Base-by-base conservation (phyloP, 148 eudicot species). In the Bassia scoparia region DNA sequence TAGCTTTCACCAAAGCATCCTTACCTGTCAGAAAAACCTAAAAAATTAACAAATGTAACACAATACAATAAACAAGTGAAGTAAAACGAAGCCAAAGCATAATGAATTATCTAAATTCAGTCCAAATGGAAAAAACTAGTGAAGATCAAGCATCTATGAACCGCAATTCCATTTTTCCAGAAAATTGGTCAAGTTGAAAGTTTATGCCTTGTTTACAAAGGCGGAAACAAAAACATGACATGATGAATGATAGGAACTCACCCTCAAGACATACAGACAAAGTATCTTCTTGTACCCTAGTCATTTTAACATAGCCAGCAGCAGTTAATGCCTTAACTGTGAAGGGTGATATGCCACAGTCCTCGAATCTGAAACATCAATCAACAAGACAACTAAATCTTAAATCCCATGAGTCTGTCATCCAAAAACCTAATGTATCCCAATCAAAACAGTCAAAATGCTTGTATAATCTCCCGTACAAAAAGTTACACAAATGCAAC, bases 241-340 rank as follows among this genome's bases (percentile, higher is more conserved):
- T 50, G 21, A 33, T 43, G 12, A 13, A 44, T 34, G 14, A 44
- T 30, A 49, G 46, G 21, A 43, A 75, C 81, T 68, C 81, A 94
- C 98, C 98, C 69, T 89, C 90, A 58, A 89, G 90, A 76, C 81
- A 91, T 73, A 77, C 81, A 68, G 87, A 80, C 67, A 89, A 83
- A 5, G 96, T 84, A 70, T 95, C 91, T 71, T 91, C 96, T 76
- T 91, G 98, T 52, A 91, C 96, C 82, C 76, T 85, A 62, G 98
- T 88, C 96, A 95, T 87, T 68, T 83, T 88, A 69, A 86, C 84
- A 84, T 91, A 95, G 61, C 97, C 98, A 68, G 97, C 93, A 76
- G 78, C 68, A 48, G 81, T 76, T 80, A 94, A 89, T 23, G 98
- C 91, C 86, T 86, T 87, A 56, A 89, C 85, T 12, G 96, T 88